Conservation (phyloP, 1,284 basidiomycete genomes). For the Puccinia horiana region DNA sequence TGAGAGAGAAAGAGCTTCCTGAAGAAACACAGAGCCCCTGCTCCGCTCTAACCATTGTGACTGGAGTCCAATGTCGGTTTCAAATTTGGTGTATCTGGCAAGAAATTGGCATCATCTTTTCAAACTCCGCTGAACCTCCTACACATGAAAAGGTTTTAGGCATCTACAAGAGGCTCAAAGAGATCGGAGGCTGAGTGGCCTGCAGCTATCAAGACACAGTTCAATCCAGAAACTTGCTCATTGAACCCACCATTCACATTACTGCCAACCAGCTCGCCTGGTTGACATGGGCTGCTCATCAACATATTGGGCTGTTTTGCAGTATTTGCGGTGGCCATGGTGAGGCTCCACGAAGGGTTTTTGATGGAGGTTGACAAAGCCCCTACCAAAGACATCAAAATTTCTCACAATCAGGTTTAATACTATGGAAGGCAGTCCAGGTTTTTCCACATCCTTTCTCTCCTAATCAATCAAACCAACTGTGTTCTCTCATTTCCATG, state of each 20-base stretch:
- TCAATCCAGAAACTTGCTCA: slow-evolving; percentile 18
- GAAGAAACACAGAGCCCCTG: neutral
- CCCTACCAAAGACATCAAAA: slow-evolving; percentile 9
- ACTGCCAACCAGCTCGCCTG: slow-evolving; percentile 2
- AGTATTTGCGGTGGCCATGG: slow-evolving; percentile 33
- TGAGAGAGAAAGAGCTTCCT: too few relatives aligned
- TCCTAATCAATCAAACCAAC: neutral
- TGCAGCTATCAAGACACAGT: slow-evolving; percentile 19
- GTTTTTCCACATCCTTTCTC: neutral
- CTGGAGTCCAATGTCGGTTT: slow-evolving; percentile 31
- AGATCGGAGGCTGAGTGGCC: slow-evolving; percentile 9
- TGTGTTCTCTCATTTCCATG: neutral
- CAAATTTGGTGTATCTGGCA: slow-evolving; percentile 27
- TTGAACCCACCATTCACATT: slow-evolving; percentile 10
- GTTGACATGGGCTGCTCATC: slow-evolving; percentile 13
- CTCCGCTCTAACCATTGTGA: slow-evolving; percentile 30
- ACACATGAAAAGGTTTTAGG: slow-evolving; percentile 28
- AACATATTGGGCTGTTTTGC: slow-evolving; percentile 27
- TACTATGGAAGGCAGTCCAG: slow-evolving; percentile 36
- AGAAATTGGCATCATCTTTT: slow-evolving; percentile 31
- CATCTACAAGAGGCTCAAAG: slow-evolving; percentile 9
- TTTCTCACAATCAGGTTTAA: slow-evolving; percentile 25
- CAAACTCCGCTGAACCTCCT: slow-evolving; percentile 12
- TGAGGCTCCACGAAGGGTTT: slow-evolving; percentile 34
- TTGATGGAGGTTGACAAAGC: slow-evolving; percentile 20